These are phyloP conservation scores for Zasmidium citrigriseum DNA, from an alignment of 2,329 filamentous ascomycete species.

Conservation along the genomic window DNA sequence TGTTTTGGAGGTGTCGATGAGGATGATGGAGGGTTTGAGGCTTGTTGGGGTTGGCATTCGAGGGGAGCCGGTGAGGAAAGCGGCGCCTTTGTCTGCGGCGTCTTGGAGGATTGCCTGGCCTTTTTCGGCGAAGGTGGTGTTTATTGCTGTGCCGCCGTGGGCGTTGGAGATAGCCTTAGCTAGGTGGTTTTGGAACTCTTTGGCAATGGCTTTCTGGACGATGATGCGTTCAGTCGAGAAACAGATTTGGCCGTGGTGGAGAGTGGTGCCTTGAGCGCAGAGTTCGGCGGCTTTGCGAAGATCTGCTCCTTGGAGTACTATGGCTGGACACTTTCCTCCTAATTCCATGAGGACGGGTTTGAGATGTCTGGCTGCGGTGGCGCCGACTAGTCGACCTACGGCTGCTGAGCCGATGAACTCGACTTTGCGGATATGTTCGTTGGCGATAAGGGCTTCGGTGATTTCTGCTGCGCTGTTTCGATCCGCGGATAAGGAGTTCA, in stretches of 20 bases:
- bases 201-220: constrained; percentile 56
- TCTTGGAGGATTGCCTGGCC: constrained; percentile 54
- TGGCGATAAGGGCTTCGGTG: constrained; percentile 67
- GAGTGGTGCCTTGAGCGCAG: constrained; percentile 69
- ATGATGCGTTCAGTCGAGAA: constrained; percentile 79
- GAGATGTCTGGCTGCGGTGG: constrained; percentile 68
- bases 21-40: background rate
- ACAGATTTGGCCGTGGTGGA: constrained; percentile 77
- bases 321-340: constrained; percentile 77
- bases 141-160: background rate
- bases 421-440: constrained; percentile 69
- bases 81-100: constrained; percentile 61
- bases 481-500: constrained; percentile 69
- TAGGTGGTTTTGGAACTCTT: background rate
- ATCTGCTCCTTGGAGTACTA: constrained; percentile 80
- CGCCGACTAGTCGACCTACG: constrained; percentile 71
- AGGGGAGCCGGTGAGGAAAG: constrained; percentile 52
- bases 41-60: background rate
- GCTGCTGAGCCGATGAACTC: constrained; percentile 76
- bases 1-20: background rate
- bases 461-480: constrained; percentile 64
- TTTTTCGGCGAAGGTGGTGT: background rate
- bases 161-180: background rate
- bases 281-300: constrained; percentile 68
- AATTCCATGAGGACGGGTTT: constrained; percentile 82